These are phyloP conservation scores for Zarea fungicola DNA, from an alignment of 2,329 filamentous ascomycete species.

Conservation along the genomic window DNA sequence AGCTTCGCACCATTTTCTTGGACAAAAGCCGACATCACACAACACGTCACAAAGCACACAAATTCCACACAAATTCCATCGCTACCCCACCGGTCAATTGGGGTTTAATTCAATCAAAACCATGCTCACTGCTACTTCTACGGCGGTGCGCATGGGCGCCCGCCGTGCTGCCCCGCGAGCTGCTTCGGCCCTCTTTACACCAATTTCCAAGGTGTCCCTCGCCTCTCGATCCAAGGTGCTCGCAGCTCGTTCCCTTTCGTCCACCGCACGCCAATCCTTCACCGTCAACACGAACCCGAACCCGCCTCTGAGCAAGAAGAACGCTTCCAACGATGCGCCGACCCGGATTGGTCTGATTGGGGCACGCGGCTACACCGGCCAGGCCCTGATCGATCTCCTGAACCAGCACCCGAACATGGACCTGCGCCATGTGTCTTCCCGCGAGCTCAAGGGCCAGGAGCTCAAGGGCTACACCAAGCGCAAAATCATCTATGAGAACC, in stretches of 20 bases:
- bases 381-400: conserved; percentile 80
- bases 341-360: conserved; percentile 83
- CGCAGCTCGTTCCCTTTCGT: neutral
- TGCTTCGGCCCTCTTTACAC: neutral
- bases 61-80: too few relatives aligned
- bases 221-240: neutral
- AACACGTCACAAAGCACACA: too few relatives aligned
- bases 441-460: conserved; percentile 82
- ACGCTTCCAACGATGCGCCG: conserved; percentile 73
- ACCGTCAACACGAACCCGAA: conserved; percentile 53
- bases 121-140: conserved; percentile 10
- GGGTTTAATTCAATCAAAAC: neutral
- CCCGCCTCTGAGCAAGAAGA: conserved; percentile 82
- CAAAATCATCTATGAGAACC: conserved; percentile 86
- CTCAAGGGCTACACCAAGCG: conserved; percentile 88
- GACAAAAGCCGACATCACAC: too few relatives aligned
- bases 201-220: neutral
- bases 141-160: conserved; percentile 6
- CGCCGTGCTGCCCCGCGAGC: conserved; percentile 3
- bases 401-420: conserved; percentile 88
- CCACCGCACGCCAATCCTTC: neutral
- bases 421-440: conserved; percentile 84
- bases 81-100: conserved; percentile 9
- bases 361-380: conserved; percentile 89
- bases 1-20: too few relatives aligned